Evolutionary conservation across 2,329 filamentous ascomycete species (phyloP), one percentile per base, ranked within the genome.

Genomic region (Amylocarpus encephaloides): DNA sequence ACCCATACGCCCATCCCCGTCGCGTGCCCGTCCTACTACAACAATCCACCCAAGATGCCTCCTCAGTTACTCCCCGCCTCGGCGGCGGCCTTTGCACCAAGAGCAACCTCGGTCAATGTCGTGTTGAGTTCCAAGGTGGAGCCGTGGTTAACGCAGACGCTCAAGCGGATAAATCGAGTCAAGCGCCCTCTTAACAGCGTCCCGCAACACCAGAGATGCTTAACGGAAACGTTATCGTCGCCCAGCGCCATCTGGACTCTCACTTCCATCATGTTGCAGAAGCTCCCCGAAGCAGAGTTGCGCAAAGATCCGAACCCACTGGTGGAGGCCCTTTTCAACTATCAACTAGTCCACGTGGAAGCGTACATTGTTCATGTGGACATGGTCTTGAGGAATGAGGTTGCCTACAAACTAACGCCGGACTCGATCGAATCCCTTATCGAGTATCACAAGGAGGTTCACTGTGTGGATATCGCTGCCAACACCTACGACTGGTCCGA

Each of bases 311-410:
- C 81, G 46, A 88, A 94, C 67, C 86, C 87, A 41, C 75, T 95
- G 58, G 77, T 92, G 59, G 90, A 96, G 71, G 88, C 87, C 57
- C 74, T 96, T 56, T 89, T 87, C 79, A 94, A 94, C 78, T 93
- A 92, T 71, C 86, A 94, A 74, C 80, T 96, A 66, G 76, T 96
- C 65, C 89, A 96, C 68, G 75, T 97, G 62, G 91, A 97, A 73
- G 93, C 93, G 46, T 98, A 98, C 69, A 92, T 97, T 62, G 93
- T 98, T 54, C 92, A 97, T 70, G 90, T 98, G 70, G 93, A 98
- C 74, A 95, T 97, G 90, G 92, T 98, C 53, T 82, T 94, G 64
- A 86, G 91, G 71, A 93, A 95, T 68, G 93, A 97, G 74, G 90
- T 98, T 65, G 93, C 91, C 60, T 97, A 91, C 80, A 98, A 98